Conservation (phyloP, 306 rosid genomes). For the Cicer bijugum region DNA sequence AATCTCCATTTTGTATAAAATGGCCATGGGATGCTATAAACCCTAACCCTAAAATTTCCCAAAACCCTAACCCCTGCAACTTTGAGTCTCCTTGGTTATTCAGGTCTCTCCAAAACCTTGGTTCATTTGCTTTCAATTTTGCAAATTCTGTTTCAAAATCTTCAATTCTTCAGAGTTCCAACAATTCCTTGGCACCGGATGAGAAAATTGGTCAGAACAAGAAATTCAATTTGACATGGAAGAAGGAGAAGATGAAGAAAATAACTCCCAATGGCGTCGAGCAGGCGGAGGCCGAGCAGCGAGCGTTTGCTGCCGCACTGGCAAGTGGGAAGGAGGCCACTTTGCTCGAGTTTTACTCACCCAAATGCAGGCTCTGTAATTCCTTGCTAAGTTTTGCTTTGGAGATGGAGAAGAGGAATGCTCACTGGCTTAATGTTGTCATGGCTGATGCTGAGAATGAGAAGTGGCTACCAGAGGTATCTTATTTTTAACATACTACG, state of each 20-base stretch:
- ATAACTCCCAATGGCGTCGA: conserved; percentile 43
- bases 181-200: conserved; percentile 42
- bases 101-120: conserved; percentile 69
- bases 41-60: conserved; percentile 44
- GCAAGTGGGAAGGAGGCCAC: conserved; percentile 78
- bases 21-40: conserved; percentile 74
- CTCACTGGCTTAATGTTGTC: conserved; percentile 76
- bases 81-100: conserved; percentile 81
- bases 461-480: conserved; percentile 78
- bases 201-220: conserved; percentile 40
- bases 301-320: conserved; percentile 85
- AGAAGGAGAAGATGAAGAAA: conserved; percentile 42
- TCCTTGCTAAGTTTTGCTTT: conserved; percentile 63
- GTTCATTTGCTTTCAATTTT: conserved; percentile 57
- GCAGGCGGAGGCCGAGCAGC: conserved; percentile 79
- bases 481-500: conserved; percentile 5
- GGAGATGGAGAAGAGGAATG: conserved; percentile 70
- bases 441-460: conserved; percentile 95
- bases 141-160: conserved; percentile 55
- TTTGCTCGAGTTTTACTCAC: conserved; percentile 80
- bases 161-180: conserved; percentile 40
- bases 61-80: conserved; percentile 54
- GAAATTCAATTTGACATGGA: conserved; percentile 29
- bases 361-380: conserved; percentile 83
- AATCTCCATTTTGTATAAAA: conserved; percentile 63